Percentiles rank a stretch among this genome's conserved stretches.
phyloP scores from a whole-genome alignment of 2,329 filamentous ascomycete species.

The Verticillium nonalfalfae region DNA sequence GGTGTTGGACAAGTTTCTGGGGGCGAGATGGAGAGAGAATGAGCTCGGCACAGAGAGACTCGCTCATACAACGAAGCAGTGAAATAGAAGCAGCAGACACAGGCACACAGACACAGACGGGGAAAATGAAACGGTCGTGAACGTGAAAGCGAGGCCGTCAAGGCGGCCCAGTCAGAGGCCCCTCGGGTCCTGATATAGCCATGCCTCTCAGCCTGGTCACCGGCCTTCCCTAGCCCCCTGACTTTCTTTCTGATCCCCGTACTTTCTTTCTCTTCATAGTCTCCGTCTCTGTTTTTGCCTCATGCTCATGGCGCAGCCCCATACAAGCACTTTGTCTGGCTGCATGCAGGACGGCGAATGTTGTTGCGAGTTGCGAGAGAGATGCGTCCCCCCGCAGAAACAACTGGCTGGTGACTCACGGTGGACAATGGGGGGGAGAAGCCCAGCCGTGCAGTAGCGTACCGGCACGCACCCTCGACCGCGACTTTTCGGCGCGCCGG shows the following conservation, averaged over 20 bases:
- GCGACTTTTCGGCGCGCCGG: neutral
- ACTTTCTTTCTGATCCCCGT: neutral
- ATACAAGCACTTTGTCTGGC: neutral
- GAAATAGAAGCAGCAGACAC: neutral
- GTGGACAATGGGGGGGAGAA: neutral
- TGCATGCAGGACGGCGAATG: no score
- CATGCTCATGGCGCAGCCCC: neutral
- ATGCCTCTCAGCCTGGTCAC: neutral
- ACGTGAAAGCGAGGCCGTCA: neutral
- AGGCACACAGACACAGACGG: neutral
- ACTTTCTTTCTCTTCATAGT: neutral
- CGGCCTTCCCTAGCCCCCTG: neutral
- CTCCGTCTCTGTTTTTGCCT: neutral
- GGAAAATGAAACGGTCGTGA: neutral
- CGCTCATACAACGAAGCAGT: neutral
- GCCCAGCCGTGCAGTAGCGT: neutral
- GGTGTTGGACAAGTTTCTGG: neutral
- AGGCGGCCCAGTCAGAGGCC: neutral
- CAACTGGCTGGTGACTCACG: neutral
- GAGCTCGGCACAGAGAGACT: neutral
- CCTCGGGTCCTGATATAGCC: neutral
- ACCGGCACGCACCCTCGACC: neutral
- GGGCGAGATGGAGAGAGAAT: neutral
- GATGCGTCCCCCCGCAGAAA: neutral
- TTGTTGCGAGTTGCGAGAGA: no score